Evolutionary conservation across 371 early-diverging fungal species (phyloP).

Genomic region (Zychaea mexicana): DNA sequence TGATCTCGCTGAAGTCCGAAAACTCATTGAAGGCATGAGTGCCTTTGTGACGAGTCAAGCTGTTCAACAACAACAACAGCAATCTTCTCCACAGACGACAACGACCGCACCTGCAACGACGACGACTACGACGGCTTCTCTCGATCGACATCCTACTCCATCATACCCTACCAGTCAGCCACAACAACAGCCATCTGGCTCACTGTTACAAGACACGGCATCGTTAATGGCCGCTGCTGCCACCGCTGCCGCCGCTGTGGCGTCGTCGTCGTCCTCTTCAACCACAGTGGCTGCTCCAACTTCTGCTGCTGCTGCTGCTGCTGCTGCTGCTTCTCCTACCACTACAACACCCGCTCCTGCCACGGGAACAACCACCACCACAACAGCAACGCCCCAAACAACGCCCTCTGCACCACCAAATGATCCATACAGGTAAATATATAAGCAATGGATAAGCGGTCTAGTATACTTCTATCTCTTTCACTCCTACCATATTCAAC

Average conservation of each 20-base stretch:
- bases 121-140: not conserved
- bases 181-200: not conserved
- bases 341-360: not conserved
- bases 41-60: constrained; percentile 42
- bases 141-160: constrained; percentile 10
- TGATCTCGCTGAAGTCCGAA: constrained; percentile 53
- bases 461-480: not conserved
- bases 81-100: constrained; percentile 30
- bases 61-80: constrained; percentile 40
- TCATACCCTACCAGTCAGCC: constrained; percentile 9
- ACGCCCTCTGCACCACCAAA: not conserved
- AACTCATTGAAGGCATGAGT: constrained; percentile 55
- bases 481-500: not conserved
- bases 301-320: constrained; percentile 24
- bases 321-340: constrained; percentile 11
- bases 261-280: too few relatives aligned
- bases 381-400: not conserved
- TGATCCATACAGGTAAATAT: not conserved
- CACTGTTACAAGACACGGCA: constrained; percentile 13
- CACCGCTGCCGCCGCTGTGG: constrained; percentile 23
- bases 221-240: constrained; percentile 22
- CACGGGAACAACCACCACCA: not conserved
- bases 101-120: constrained; percentile 14
- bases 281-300: constrained; percentile 11
- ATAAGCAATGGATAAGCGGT: not conserved